Evolutionary conservation across 352 stramenopile species (phyloP).

Genomic region (Phytophthora kernoviae): DNA sequence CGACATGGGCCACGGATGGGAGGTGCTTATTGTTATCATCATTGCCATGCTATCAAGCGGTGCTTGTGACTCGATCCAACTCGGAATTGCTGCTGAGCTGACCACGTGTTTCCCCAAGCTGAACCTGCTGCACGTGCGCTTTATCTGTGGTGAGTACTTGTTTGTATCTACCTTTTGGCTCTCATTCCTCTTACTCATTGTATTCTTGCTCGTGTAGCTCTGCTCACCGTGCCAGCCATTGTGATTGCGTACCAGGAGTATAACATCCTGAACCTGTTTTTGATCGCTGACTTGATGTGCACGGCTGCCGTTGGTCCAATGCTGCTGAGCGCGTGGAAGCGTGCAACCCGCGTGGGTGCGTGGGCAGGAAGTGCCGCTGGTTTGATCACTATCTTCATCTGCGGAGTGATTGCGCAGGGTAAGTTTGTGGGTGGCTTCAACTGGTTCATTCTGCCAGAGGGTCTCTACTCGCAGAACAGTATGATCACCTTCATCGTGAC

Average conservation of each 20-base stretch:
- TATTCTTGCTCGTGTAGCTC: slow-evolving; percentile 33
- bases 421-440: slow-evolving; percentile 79
- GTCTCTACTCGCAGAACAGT: slow-evolving; percentile 74
- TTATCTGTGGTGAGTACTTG: slow-evolving; percentile 50
- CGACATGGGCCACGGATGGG: slow-evolving; percentile 70
- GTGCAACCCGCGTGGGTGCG: slow-evolving; percentile 44
- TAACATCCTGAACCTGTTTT: slow-evolving; percentile 73
- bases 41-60: slow-evolving; percentile 71
- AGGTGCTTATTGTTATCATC: slow-evolving; percentile 70
- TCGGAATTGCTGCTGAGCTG: slow-evolving; percentile 74
- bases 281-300: slow-evolving; percentile 80
- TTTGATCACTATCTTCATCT: slow-evolving; percentile 75
- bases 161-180: background rate
- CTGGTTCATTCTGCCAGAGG: slow-evolving; percentile 77
- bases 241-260: slow-evolving; percentile 69
- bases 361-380: slow-evolving; percentile 57
- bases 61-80: slow-evolving; percentile 75
- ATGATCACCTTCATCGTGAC: slow-evolving; percentile 85
- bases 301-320: slow-evolving; percentile 75
- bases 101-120: slow-evolving; percentile 72
- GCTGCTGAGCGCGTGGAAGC: slow-evolving; percentile 67
- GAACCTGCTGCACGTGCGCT: slow-evolving; percentile 53
- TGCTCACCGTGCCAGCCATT: slow-evolving; percentile 76
- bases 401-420: slow-evolving; percentile 55
- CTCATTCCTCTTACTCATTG: background rate